A percentile compares a stretch with the other conserved stretches of the same genome.
These are phyloP conservation scores for Quillaja saponaria DNA, from an alignment of 306 rosid genomes.

Conservation along the genomic window DNA sequence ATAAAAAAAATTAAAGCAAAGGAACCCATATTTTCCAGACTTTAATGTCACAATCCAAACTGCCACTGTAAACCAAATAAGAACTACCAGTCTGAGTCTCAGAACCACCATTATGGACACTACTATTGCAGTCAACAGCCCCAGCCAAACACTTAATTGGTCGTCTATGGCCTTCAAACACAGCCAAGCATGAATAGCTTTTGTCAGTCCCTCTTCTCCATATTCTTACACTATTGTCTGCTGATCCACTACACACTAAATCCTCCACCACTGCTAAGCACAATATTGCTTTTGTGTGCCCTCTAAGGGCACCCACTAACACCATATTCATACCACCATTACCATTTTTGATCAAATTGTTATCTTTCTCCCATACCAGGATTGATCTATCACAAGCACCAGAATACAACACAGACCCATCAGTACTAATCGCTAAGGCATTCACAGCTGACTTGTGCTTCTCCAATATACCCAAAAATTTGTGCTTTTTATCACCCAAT, in stretches of 20 bases:
- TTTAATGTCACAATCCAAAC: conserved; percentile 64
- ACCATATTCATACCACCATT: conserved; percentile 28
- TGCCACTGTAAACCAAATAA: conserved; percentile 59
- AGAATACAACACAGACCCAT: conserved; percentile 57
- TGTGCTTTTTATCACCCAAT: conserved; percentile 24
- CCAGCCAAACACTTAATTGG: conserved; percentile 66
- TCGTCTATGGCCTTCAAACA: conserved; percentile 57
- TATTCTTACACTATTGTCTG: conserved; percentile 62
- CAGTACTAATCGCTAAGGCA: conserved; percentile 53
- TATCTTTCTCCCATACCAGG: conserved; percentile 59
- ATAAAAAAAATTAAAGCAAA: conserved; percentile 12
- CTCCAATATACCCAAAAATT: conserved; percentile 44
- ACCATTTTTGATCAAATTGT: background rate
- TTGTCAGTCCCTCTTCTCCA: conserved; percentile 58
- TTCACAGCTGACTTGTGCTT: conserved; percentile 72
- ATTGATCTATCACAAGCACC: conserved; percentile 80
- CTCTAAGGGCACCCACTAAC: conserved; percentile 65
- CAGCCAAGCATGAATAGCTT: conserved; percentile 55
- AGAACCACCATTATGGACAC: background rate
- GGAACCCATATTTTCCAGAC: conserved; percentile 55
- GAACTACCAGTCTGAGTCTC: conserved; percentile 17
- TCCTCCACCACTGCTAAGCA: conserved; percentile 56
- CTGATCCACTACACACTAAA: conserved; percentile 76
- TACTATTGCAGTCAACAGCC: conserved; percentile 20
- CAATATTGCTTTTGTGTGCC: conserved; percentile 63